A percentile compares a stretch with the other conserved stretches of the same genome.
Evolutionary conservation across 2,329 filamentous ascomycete genomes (phyloP).

Genomic region (Aureobasidium mangrovei): DNA sequence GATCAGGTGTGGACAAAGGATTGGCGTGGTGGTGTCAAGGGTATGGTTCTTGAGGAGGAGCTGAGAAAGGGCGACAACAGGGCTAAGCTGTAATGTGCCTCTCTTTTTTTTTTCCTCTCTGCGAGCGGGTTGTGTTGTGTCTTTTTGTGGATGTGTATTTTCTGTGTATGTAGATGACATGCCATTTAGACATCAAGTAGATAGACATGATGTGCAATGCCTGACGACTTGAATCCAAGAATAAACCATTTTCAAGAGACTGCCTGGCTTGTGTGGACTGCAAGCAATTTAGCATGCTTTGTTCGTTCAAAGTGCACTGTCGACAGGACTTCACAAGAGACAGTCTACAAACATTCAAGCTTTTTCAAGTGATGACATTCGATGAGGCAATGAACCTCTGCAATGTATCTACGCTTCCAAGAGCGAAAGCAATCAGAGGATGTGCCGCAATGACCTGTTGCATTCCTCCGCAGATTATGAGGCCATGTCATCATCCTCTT

Average conservation of each 20-base stretch:
- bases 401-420: background rate
- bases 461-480: background rate
- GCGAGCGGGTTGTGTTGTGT: too few relatives aligned
- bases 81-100: background rate
- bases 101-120: too few relatives aligned
- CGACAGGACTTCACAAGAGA: background rate
- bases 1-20: slow-evolving; percentile 31
- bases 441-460: background rate
- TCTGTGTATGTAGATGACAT: too few relatives aligned
- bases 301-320: too few relatives aligned
- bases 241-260: too few relatives aligned
- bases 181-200: too few relatives aligned
- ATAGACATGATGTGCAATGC: too few relatives aligned
- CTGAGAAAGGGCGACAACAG: slow-evolving; percentile 20
- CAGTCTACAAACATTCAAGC: background rate
- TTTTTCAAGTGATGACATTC: slow-evolving; percentile 3
- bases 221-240: too few relatives aligned
- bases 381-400: slow-evolving; percentile 1
- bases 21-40: slow-evolving; percentile 30
- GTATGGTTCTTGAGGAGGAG: slow-evolving; percentile 29
- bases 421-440: background rate
- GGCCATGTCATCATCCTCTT: background rate
- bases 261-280: too few relatives aligned
- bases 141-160: too few relatives aligned
- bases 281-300: too few relatives aligned